Evolutionary conservation across 805 yeast species (phyloP).

Genomic region (Ogataea trehaloabstinens): DNA sequence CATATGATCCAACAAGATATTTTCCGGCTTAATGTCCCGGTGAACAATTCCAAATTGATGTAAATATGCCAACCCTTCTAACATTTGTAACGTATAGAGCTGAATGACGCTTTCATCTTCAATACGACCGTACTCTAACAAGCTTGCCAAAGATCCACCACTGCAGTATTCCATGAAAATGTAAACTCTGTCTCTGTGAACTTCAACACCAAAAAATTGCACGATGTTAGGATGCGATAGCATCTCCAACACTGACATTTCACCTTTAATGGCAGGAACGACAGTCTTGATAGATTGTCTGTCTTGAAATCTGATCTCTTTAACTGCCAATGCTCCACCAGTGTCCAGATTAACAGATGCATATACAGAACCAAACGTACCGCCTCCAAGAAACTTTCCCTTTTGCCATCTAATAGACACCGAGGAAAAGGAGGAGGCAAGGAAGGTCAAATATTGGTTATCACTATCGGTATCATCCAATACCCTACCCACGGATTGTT

Average conservation of each 20-base stretch:
- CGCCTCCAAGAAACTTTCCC: conserved; percentile 90
- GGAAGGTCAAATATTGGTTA: conserved; percentile 77
- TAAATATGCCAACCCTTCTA: conserved; percentile 91
- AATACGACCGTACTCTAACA: conserved; percentile 87
- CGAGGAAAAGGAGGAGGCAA: conserved; percentile 86
- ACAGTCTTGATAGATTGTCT: conserved; percentile 79
- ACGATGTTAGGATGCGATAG: conserved; percentile 95
- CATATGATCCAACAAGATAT: conserved; percentile 81
- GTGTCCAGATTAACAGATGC: conserved; percentile 91
- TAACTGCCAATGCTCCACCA: conserved; percentile 96
- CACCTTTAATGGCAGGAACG: conserved; percentile 88
- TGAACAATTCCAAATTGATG: conserved; percentile 96
- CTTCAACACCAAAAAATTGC: conserved; percentile 95
- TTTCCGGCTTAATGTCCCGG: conserved; percentile 95
- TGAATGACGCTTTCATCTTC: conserved; percentile 94
- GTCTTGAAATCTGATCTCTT: conserved; percentile 89
- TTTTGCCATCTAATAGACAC: conserved; percentile 97
- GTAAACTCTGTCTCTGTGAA: conserved; percentile 91
- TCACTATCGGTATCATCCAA: conserved; percentile 85
- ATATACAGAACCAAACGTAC: conserved; percentile 91
- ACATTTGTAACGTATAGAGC: conserved; percentile 84
- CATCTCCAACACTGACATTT: conserved; percentile 94
- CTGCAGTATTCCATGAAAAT: conserved; percentile 98
- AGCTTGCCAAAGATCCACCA: conserved; percentile 86
- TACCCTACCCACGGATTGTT: conserved; percentile 75